Conservation (phyloP, 805 yeast species). For the Starmerella davenportii region DNA sequence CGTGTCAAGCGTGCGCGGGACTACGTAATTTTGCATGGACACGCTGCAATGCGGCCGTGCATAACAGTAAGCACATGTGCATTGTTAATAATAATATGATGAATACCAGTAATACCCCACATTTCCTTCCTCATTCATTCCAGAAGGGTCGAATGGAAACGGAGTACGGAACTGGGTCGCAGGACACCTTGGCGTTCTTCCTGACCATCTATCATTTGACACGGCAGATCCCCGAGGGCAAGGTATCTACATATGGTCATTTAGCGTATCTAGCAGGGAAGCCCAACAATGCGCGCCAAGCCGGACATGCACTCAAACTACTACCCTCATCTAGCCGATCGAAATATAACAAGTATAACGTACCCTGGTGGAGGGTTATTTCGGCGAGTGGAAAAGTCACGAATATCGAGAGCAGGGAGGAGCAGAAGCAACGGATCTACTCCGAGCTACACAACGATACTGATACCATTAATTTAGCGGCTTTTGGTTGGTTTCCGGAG, state of each 20-base stretch:
- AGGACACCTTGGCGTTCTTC: slow-evolving; percentile 41
- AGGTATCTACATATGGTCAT: slow-evolving; percentile 59
- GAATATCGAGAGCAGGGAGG: slow-evolving; percentile 28
- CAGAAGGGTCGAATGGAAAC: not conserved
- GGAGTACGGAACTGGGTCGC: slow-evolving; percentile 11
- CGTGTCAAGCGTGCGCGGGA: too few species aligned
- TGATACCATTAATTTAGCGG: slow-evolving; percentile 27
- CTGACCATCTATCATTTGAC: slow-evolving; percentile 41
- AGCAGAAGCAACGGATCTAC: slow-evolving; percentile 31
- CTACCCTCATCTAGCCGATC: slow-evolving; percentile 21
- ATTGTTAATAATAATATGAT: too few species aligned
- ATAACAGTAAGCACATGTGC: too few species aligned
- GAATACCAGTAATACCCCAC: too few species aligned
- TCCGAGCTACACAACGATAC: slow-evolving; percentile 29
- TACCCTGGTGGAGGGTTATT: slow-evolving; percentile 75
- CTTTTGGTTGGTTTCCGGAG: slow-evolving; percentile 55
- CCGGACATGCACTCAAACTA: slow-evolving; percentile 51
- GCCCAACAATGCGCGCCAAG: slow-evolving; percentile 57
- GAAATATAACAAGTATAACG: slow-evolving; percentile 22
- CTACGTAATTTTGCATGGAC: too few species aligned
- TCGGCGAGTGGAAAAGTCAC: slow-evolving; percentile 47
- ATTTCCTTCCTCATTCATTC: too few species aligned
- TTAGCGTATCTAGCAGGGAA: slow-evolving; percentile 44
- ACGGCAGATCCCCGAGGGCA: slow-evolving; percentile 39
- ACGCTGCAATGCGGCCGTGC: too few species aligned